These are phyloP conservation scores for Inga laurina DNA, from an alignment of 306 rosid species.

Conservation along the genomic window DNA sequence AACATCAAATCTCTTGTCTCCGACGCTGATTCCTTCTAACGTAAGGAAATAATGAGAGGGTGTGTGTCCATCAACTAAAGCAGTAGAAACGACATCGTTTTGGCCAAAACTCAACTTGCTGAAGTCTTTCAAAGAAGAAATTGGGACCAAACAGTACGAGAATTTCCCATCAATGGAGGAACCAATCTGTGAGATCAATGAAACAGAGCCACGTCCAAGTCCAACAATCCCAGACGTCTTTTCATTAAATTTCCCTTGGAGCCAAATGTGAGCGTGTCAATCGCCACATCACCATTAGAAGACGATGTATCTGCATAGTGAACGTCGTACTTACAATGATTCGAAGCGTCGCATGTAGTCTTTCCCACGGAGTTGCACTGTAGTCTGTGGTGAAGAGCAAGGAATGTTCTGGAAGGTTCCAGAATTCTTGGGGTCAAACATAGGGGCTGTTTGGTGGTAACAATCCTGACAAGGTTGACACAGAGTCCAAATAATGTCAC, in stretches of 20 bases:
- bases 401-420: not conserved
- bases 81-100: slow-evolving; percentile 14
- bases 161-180: slow-evolving; percentile 42
- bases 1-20: not conserved
- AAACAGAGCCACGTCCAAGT: slow-evolving; percentile 44
- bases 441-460: not conserved
- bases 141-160: slow-evolving; percentile 56
- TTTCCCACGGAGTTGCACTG: not conserved
- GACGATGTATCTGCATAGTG: not conserved
- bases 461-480: not conserved
- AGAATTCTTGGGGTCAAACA: not conserved
- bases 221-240: slow-evolving; percentile 56
- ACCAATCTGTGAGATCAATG: slow-evolving; percentile 45
- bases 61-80: not conserved
- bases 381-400: not conserved
- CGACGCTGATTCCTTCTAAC: not conserved
- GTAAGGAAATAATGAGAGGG: not conserved
- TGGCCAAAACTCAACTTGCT: slow-evolving; percentile 10
- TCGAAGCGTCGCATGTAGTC: not conserved
- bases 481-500: not conserved
- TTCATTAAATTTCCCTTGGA: slow-evolving; percentile 23
- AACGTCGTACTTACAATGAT: not conserved
- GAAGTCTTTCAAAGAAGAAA: not conserved
- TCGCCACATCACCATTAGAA: not conserved
- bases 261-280: slow-evolving; percentile 48